Evolutionary conservation across 768 basidiomycete genomes (phyloP).

Genomic region (Tylopilus balloui): DNA sequence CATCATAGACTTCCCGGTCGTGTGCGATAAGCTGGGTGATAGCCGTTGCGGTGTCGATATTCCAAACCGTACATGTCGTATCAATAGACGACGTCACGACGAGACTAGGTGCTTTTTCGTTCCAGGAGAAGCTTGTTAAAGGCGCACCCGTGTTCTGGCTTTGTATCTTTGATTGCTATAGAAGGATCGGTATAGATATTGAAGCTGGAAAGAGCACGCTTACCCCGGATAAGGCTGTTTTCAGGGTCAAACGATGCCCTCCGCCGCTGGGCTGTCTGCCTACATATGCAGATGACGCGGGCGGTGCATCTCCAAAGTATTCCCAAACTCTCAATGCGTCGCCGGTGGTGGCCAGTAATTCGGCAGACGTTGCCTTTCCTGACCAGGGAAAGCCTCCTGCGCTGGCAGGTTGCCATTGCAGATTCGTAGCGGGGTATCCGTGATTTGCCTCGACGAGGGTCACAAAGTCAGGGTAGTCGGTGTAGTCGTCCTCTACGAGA

Average conservation of each 20-base stretch:
- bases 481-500: constrained; percentile 80
- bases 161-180: constrained; percentile 85
- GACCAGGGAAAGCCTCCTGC: constrained; percentile 62
- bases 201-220: constrained; percentile 28
- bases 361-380: constrained; percentile 61
- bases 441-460: constrained; percentile 80
- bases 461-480: constrained; percentile 81
- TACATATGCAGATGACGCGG: constrained; percentile 59
- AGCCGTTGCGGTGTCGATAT: constrained; percentile 89
- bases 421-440: constrained; percentile 88
- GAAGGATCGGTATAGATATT: constrained; percentile 11
- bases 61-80: constrained; percentile 99
- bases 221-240: constrained; percentile 79
- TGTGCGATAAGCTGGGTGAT: constrained; percentile 97
- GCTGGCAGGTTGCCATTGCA: constrained; percentile 88
- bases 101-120: constrained; percentile 82
- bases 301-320: constrained; percentile 63
- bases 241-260: constrained; percentile 65
- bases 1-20: constrained; percentile 94
- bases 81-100: constrained; percentile 98
- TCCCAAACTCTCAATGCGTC: constrained; percentile 94
- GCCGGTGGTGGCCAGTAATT: constrained; percentile 89
- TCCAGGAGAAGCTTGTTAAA: constrained; percentile 97
- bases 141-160: constrained; percentile 81
- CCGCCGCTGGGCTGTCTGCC: constrained; percentile 55